Evolutionary conservation across 306 rosid species (phyloP).

Genomic region (Malus sylvestris): DNA sequence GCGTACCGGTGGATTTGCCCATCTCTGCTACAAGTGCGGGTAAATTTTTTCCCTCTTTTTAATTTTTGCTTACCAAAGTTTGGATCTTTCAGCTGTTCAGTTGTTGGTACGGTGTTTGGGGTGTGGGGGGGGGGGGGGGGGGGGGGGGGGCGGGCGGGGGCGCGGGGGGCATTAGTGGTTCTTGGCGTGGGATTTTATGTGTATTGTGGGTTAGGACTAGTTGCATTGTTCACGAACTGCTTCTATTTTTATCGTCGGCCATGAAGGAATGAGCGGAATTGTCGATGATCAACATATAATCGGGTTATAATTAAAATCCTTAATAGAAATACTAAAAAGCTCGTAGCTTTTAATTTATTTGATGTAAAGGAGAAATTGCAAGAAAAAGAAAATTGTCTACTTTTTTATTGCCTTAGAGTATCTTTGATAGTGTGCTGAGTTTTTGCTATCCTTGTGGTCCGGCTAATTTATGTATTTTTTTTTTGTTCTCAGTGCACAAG

Average conservation of each 20-base stretch:
- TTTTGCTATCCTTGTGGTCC: not conserved
- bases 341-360: not conserved
- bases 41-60: conserved; percentile 22
- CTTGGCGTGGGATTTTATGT: not conserved
- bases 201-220: not conserved
- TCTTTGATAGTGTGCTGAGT: not conserved
- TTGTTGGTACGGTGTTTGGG: not conserved
- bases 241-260: conserved; percentile 3
- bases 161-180: not conserved
- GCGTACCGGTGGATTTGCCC: conserved; percentile 88
- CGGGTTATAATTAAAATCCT: not conserved
- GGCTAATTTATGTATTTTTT: not conserved
- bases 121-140: too few species aligned
- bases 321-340: too few species aligned
- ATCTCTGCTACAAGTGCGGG: conserved; percentile 88
- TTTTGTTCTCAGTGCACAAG: too few species aligned
- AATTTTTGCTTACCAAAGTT: conserved; percentile 7
- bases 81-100: conserved; percentile 4
- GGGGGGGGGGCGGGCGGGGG: too few species aligned
- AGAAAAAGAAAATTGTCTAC: not conserved
- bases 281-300: conserved; percentile 7
- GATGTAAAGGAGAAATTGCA: not conserved
- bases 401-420: not conserved
- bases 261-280: conserved; percentile 5
- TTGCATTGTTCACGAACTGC: not conserved